Base-by-base conservation (phyloP, 192 early-diverging fungal genomes). In the Rhizoclosmatium sp. region DNA sequence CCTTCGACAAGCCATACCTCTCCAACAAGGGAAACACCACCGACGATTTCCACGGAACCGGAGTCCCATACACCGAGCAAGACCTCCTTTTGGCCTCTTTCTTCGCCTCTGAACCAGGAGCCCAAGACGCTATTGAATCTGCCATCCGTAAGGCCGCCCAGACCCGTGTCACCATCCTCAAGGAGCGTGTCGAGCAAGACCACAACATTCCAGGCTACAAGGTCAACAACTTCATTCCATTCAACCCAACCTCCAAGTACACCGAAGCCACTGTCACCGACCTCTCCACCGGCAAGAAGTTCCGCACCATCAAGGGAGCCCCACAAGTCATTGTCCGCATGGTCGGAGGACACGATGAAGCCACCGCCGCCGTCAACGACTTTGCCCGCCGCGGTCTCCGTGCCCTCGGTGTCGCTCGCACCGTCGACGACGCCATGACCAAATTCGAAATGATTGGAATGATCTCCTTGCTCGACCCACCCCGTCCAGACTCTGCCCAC, bases 381-480 rank as follows among this genome's bases (percentile, higher is more conserved):
- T 91, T 97, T 82, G 96, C 96, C 23, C 84, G 86, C 68, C 93
- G 93, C 79, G 94, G 95, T 80, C 92, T 95, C 64, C 95, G 96
- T 81, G 94, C 95, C 44, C 86, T 97, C 21, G 96, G 97, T 84
- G 94, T 97, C 23, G 95, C 95, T 49, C 89, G 90, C 56, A 95
- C 95, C 19, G 78, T 90, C 40, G 89, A 92, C 70, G 91, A 89
- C 14, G 86, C 85, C 44, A 75, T 90, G 59, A 91, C 90, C 23
- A 93, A 83, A 92, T 93, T 47, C 85, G 91, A 82, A 90, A 93
- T 86, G 94, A 90, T 96, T 75, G 95, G 95, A 65, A 94, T 96
- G 94, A 95, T 98, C 58, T 92, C 96, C 46, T 86, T 97, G 65
- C 88, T 97, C 59, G 96, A 97, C 82, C 96, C 95, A 58, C 97